Percentiles rank a stretch among this genome's conserved stretches.
phyloP scores from a whole-genome alignment of 2,329 filamentous ascomycete species.

The Pseudodiploospora longispora region DNA sequence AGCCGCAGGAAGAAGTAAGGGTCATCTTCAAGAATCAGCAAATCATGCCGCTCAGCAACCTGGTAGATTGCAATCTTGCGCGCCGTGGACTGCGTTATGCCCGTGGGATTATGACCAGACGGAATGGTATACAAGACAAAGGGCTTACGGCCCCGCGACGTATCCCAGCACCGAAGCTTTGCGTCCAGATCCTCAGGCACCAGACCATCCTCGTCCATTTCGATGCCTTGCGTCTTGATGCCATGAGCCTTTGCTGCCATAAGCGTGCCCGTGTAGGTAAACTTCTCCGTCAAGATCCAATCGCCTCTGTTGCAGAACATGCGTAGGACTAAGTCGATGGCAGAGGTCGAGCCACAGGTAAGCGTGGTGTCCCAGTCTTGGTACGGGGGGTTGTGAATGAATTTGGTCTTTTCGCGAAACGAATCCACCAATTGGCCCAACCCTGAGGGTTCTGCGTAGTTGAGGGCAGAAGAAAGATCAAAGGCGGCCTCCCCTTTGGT shows the following conservation, averaged over 20 bases:
- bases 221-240: conserved; percentile 42
- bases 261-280: conserved; percentile 28
- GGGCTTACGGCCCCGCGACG: conserved; percentile 31
- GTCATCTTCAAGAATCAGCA: conserved; percentile 78
- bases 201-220: conserved; percentile 60
- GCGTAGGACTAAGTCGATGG: conserved; percentile 58
- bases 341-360: conserved; percentile 59
- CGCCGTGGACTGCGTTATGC: conserved; percentile 59
- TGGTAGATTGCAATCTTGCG: conserved; percentile 63
- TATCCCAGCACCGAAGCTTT: conserved; percentile 58
- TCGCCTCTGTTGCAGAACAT: conserved; percentile 57
- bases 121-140: conserved; percentile 48
- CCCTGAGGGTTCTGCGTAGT: conserved; percentile 69
- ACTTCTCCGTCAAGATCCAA: conserved; percentile 62
- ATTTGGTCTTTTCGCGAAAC: conserved; percentile 67
- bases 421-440: conserved; percentile 62
- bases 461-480: conserved; percentile 47
- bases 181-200: conserved; percentile 53
- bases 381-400: conserved; percentile 66
- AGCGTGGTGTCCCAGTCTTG: conserved; percentile 63
- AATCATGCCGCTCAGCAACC: conserved; percentile 67
- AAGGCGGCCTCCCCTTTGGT: conserved; percentile 11
- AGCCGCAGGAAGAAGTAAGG: conserved; percentile 82
- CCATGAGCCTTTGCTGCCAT: conserved; percentile 1
- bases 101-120: conserved; percentile 78